phyloP scores from a whole-genome alignment of 352 stramenopile species.

The Pythium vanterpoolii region DNA sequence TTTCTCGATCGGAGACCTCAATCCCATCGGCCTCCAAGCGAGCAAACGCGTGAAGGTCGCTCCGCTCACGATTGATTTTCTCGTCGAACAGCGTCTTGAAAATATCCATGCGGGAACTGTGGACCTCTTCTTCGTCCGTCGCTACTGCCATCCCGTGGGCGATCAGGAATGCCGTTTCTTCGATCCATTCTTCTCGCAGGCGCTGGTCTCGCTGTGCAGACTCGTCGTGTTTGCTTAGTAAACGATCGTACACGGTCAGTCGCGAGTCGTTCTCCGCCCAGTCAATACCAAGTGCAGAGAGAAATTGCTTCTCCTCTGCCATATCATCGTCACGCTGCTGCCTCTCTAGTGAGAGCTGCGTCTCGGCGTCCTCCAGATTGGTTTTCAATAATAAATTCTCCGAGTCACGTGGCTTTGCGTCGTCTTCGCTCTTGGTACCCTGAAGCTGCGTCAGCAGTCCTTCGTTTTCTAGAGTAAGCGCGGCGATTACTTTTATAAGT shows the following conservation, averaged over 20 bases:
- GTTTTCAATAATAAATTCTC: background rate
- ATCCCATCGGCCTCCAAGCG: conserved; percentile 32
- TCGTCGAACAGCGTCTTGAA: conserved; percentile 56
- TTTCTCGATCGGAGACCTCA: conserved; percentile 13
- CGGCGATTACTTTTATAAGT: background rate
- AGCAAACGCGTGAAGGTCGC: conserved; percentile 28
- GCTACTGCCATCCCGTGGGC: conserved; percentile 5
- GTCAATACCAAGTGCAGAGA: background rate
- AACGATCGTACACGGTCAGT: background rate
- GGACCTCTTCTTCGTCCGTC: background rate
- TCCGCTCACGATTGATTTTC: conserved; percentile 50
- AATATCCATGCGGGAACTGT: conserved; percentile 30
- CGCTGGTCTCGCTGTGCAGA: background rate
- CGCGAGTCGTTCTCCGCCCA: conserved; percentile 7
- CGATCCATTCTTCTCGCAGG: background rate
- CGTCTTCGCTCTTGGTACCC: background rate
- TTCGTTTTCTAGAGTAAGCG: background rate
- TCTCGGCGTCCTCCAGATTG: background rate
- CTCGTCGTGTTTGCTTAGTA: background rate
- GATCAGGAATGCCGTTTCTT: conserved; percentile 15
- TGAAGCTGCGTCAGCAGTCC: background rate
- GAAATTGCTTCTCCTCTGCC: conserved; percentile 6
- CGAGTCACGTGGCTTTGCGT: background rate
- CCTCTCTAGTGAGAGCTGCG: background rate
- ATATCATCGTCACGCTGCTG: background rate